Base-by-base conservation (phyloP, 2,329 filamentous ascomycete species). In the Blastomyces parvus region DNA sequence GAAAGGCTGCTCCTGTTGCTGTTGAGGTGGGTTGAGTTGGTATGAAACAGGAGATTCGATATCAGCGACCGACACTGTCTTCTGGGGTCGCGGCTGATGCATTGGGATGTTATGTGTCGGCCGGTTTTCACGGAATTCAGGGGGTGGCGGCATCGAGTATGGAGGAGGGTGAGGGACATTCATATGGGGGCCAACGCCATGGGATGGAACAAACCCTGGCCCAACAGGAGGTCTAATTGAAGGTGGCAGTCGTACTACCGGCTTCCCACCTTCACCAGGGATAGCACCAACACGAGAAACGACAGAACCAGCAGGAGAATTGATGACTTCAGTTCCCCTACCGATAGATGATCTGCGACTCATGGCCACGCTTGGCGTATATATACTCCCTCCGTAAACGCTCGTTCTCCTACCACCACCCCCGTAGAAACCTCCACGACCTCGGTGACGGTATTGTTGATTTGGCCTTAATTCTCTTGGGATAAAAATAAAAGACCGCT, bases 401-500 rank as follows among this genome's bases (percentile, higher is more conserved):
- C 91, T 96, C n/a, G 90, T 93, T 66, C 89, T 85, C 70, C 90
- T 77, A 69, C 82, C 88, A 8, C 89, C 83, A 19, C 82, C 88
- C 7, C 89, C 83, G 19, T 86, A 85, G 64, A 90, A 88, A 64
- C 87, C 84, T 27, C 64, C 74, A 9, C 75, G 73, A 46, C 90
- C 86, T 71, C 90, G 88, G 61, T 83, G 83, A 62, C 84, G 81
- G 53, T 81, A 82, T 68, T 96, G 90, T 74, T 96, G 91, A 73
- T 96, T 97, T 17, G 94, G 94, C 68, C 94, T 86, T 79, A 97
- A 84, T 13, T 93, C 93, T 68, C 94, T 85, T 14, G 94, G 94
- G 65, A 99, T 99, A 77, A 99, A 99, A 70, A 97, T 96, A 75
- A 99, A 99, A 0, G 94, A 97, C 67, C 94, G 83, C 70, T 97